These are phyloP conservation scores for Verticillium alfalfae DNA, from an alignment of 2,329 filamentous ascomycete genomes.

Conservation along the genomic window DNA sequence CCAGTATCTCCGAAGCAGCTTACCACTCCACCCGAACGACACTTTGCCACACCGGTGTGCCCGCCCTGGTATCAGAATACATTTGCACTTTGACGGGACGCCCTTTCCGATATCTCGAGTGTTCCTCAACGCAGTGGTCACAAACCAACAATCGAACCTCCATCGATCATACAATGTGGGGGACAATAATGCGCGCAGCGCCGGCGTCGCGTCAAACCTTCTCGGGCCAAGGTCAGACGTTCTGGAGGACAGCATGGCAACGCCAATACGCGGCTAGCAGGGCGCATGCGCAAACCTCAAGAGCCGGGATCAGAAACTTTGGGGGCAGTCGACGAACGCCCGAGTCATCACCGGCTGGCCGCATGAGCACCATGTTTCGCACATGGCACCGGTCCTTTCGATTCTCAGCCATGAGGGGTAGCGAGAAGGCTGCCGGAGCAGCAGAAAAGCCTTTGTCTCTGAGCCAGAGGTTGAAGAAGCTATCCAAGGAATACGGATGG, in stretches of 20 bases:
- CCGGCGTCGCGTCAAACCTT: conserved; percentile 5
- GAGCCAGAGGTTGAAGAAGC: conserved; percentile 69
- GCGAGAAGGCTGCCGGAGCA: background rate
- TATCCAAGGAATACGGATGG: conserved; percentile 93
- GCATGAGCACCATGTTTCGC: conserved; percentile 3
- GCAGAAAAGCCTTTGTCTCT: conserved; percentile 40
- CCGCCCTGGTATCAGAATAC: background rate
- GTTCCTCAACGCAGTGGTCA: no score
- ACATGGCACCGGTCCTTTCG: conserved; percentile 8
- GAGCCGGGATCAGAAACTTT: background rate
- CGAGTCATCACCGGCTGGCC: conserved; percentile 1
- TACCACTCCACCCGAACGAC: background rate
- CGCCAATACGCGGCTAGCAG: conserved; percentile 2
- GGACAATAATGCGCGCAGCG: conserved; percentile 4
- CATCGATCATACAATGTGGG: background rate
- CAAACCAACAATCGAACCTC: background rate
- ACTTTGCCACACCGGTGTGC: background rate
- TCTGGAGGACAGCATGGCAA: conserved; percentile 8
- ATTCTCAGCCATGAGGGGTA: conserved; percentile 8
- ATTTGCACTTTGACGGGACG: background rate
- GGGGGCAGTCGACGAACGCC: background rate
- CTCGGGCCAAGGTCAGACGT: conserved; percentile 3
- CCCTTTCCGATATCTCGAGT: no score
- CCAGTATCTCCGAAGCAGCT: background rate
- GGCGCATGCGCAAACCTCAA: background rate